Percentiles rank a stretch among this genome's conserved stretches.
Conservation (phyloP, 2,329 filamentous ascomycete genomes). For the Sporothrix pseudoabietina region DNA sequence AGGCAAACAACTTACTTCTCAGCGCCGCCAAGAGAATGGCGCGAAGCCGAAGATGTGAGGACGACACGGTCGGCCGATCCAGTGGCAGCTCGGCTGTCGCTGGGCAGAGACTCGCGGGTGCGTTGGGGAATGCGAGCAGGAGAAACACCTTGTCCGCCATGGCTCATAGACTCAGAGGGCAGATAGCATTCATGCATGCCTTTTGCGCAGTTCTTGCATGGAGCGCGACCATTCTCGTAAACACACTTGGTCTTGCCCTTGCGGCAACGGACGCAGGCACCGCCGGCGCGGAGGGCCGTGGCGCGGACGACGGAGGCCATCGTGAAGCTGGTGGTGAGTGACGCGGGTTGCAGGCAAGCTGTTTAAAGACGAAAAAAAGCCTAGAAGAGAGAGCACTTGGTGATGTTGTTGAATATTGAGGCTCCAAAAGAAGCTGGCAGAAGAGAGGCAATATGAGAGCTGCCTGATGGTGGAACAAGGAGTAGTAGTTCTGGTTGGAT, state of each 20-base stretch:
- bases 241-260: slow-evolving; percentile 67
- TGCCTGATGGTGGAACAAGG: neutral
- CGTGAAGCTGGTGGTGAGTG: neutral
- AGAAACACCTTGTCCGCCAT: slow-evolving; percentile 59
- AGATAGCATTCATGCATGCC: slow-evolving; percentile 66
- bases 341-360: neutral
- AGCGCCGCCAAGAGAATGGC: slow-evolving; percentile 50
- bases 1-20: slow-evolving; percentile 57
- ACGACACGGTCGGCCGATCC: slow-evolving; percentile 48
- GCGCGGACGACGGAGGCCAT: slow-evolving; percentile 58
- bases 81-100: slow-evolving; percentile 50
- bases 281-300: slow-evolving; percentile 62
- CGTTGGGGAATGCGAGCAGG: slow-evolving; percentile 57
- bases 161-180: slow-evolving; percentile 61
- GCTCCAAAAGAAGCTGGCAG: neutral
- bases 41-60: slow-evolving; percentile 51
- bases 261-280: slow-evolving; percentile 64
- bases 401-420: neutral
- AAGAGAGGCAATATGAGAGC: neutral
- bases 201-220: slow-evolving; percentile 65
- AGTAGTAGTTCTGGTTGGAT: neutral
- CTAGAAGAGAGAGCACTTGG: neutral
- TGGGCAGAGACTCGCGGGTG: slow-evolving; percentile 57
- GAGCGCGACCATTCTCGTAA: slow-evolving; percentile 64
- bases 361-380: neutral